Conservation (phyloP, 805 yeast genomes). For the Saturnispora kantuleensis region DNA sequence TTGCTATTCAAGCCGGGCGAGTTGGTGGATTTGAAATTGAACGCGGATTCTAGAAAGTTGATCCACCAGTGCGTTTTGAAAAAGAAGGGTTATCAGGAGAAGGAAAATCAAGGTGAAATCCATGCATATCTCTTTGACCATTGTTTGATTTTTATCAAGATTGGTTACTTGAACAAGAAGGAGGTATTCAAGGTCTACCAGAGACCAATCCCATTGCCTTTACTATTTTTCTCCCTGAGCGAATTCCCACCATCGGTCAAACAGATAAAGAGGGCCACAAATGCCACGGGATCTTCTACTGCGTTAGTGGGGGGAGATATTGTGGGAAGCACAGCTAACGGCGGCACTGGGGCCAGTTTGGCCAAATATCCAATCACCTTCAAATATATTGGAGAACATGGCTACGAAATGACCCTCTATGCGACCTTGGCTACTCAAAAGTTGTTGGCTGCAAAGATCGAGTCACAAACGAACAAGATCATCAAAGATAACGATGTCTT, state of each 20-base stretch:
- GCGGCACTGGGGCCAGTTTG: not conserved
- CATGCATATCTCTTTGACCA: conserved; percentile 86
- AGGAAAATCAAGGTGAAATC: conserved; percentile 64
- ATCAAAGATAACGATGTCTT: conserved; percentile 69
- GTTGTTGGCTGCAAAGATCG: conserved; percentile 70
- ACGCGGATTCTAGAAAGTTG: conserved; percentile 71
- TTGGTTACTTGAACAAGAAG: conserved; percentile 77
- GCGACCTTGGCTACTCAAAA: conserved; percentile 61
- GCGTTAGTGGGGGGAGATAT: conserved; percentile 21
- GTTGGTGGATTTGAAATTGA: conserved; percentile 73
- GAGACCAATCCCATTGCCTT: conserved; percentile 74
- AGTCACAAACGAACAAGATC: conserved; percentile 66
- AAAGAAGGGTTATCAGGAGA: conserved; percentile 60
- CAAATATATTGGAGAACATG: conserved; percentile 43
- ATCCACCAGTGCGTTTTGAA: conserved; percentile 69
- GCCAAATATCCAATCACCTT: conserved; percentile 41
- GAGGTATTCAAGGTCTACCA: conserved; percentile 89
- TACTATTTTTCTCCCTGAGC: conserved; percentile 62
- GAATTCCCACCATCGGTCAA: conserved; percentile 67
- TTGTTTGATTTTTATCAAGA: conserved; percentile 73
- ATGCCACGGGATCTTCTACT: conserved; percentile 26
- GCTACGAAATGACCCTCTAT: conserved; percentile 43
- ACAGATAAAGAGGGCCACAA: conserved; percentile 32
- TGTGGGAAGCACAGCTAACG: not conserved
- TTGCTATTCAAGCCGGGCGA: conserved; percentile 76